A percentile compares a stretch with the other conserved stretches of the same genome.
Evolutionary conservation across 73 alveolate genomes (phyloP).

Genomic region (Blepharisma stoltei): DNA sequence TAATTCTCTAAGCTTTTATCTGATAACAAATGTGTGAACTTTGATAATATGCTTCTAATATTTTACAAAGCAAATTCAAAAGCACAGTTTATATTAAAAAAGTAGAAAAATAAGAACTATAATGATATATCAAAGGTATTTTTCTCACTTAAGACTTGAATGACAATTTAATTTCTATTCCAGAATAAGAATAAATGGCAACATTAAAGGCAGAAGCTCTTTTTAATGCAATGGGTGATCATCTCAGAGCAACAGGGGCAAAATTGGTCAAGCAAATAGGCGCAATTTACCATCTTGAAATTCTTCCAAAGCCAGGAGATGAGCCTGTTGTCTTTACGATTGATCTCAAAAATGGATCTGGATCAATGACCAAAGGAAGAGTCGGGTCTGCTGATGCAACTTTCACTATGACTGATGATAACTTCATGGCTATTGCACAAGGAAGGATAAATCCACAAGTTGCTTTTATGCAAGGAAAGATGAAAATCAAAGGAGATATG

Average conservation of each 20-base stretch:
- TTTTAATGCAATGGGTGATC: neutral
- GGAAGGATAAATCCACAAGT: conserved; percentile 78
- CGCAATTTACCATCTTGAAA: conserved; percentile 61
- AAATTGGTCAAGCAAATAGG: conserved; percentile 57
- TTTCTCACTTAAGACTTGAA: too few species aligned
- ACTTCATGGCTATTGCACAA: conserved; percentile 68
- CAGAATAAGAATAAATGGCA: neutral
- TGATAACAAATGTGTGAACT: too few species aligned
- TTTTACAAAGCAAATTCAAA: too few species aligned
- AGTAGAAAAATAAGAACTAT: too few species aligned
- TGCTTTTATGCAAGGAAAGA: conserved; percentile 84
- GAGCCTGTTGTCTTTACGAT: conserved; percentile 71
- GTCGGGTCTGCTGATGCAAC: conserved; percentile 66
- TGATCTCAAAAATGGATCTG: conserved; percentile 67
- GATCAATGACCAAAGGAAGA: conserved; percentile 51
- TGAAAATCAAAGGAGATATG: conserved; percentile 85
- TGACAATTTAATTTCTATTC: too few species aligned
- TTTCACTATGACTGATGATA: conserved; percentile 79
- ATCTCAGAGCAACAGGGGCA: conserved; percentile 60
- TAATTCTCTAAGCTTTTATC: too few species aligned
- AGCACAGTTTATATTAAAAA: too few species aligned
- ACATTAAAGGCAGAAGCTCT: conserved; percentile 2
- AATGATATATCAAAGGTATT: too few species aligned
- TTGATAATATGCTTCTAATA: too few species aligned
- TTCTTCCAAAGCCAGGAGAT: conserved; percentile 46